Evolutionary conservation across 768 basidiomycete genomes (phyloP), one percentile per base, ranked within the genome.

Genomic region (Lentinula lateritia): DNA sequence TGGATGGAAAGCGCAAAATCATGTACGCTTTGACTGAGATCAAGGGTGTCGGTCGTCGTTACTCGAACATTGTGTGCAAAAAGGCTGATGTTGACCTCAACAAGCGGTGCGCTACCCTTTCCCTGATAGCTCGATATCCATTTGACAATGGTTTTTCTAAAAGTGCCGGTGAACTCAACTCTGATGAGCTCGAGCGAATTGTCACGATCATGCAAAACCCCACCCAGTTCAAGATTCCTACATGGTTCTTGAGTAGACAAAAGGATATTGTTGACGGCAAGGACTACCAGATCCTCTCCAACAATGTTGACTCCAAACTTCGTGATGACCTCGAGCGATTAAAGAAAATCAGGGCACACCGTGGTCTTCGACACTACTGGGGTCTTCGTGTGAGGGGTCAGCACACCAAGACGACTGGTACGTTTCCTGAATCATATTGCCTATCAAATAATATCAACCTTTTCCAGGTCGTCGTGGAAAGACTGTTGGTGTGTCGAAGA

Each of bases 201-300:
- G 97, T 99, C 67, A 98, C 92, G 62, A 98, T 99, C 77, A 96
- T 99, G 75, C 97, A 98, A 81, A 98, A 95, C 80, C 97, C 97
- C 35, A 90, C 91, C 6, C 96, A 98, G 76, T 99, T 96, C 89
- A 99, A 99, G 84, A 97, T 99, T 74, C 97, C 97, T 16, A 85
- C 87, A 45, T 99, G 96, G 96, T 98, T 99, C 86, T 77, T 98
- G 75, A 99, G 98, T 86, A 93, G 97, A 78, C 97, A 98, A 76
- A 93, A 93, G 76, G 96, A 98, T 73, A 94, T 97, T 58, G 86
- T 93, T 64, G 97, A 98, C 67, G 97, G 97, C 74, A 98, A 98
- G 79, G 88, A 95, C 80, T 87, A 84, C 54, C 97, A 99, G 79
- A 90, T 97, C 60, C 80, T 99, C 60, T 97, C 97, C 62, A 98